A percentile compares a stretch with the other conserved stretches of the same genome.
phyloP scores from a whole-genome alignment of 768 basidiomycete genomes.

The Collybia sp. region DNA sequence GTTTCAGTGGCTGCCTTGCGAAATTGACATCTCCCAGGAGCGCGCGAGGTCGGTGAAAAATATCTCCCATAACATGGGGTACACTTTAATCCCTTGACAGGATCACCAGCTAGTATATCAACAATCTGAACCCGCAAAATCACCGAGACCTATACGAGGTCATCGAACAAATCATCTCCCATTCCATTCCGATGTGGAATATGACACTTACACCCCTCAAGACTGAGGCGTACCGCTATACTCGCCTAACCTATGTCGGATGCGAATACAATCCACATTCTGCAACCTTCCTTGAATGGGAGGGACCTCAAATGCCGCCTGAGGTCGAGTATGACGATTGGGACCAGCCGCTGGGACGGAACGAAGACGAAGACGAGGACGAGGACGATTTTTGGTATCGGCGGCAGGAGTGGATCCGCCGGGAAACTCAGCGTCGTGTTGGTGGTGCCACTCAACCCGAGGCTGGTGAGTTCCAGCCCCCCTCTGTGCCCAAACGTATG shows the following conservation, averaged over 20 bases:
- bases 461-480: constrained; percentile 8
- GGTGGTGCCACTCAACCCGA: constrained; percentile 6
- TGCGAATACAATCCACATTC: constrained; percentile 4
- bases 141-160: constrained; percentile 9
- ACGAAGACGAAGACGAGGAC: constrained; percentile 7
- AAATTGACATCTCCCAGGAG: background rate
- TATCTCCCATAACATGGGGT: background rate
- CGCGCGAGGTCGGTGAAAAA: background rate
- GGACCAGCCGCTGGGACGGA: no score
- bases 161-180: constrained; percentile 10
- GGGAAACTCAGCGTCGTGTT: background rate
- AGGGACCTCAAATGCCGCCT: constrained; percentile 1
- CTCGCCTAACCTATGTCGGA: constrained; percentile 5
- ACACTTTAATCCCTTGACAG: background rate
- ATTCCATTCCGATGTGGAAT: constrained; percentile 16
- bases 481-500: background rate
- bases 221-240: background rate
- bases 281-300: constrained; percentile 1
- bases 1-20: constrained; percentile 10
- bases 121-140: constrained; percentile 20
- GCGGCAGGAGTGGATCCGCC: constrained; percentile 3
- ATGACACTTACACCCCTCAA: constrained; percentile 15
- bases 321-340: no score
- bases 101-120: constrained; percentile 26
- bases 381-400: constrained; percentile 6